phyloP scores from a whole-genome alignment of 1,139 yeast species.

The Candida sp. region DNA sequence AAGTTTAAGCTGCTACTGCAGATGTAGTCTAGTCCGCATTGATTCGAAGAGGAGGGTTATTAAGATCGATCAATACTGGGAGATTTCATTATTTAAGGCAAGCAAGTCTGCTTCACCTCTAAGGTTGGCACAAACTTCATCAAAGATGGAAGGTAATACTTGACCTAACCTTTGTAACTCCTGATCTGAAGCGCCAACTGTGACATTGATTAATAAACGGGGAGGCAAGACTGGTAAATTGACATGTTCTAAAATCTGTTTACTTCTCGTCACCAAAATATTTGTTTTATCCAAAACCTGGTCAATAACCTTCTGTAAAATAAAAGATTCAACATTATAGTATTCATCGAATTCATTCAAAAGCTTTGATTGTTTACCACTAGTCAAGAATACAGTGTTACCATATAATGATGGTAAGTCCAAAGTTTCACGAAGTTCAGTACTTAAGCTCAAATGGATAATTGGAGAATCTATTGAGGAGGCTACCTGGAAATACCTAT shows the following conservation, averaged over 20 bases:
- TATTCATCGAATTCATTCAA: conserved; percentile 35
- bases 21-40: background rate
- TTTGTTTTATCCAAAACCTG: conserved; percentile 44
- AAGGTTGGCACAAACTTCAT: conserved; percentile 15
- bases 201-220: conserved; percentile 61
- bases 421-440: conserved; percentile 38
- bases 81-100: conserved; percentile 17
- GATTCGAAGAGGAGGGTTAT: background rate
- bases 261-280: conserved; percentile 67
- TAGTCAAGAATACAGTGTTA: conserved; percentile 30
- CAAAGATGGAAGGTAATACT: conserved; percentile 14
- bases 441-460: conserved; percentile 55
- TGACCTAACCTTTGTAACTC: conserved; percentile 40
- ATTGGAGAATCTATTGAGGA: conserved; percentile 66
- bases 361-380: conserved; percentile 34
- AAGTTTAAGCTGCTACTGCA: background rate
- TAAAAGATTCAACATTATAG: conserved; percentile 57
- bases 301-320: conserved; percentile 65
- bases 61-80: conserved; percentile 2
- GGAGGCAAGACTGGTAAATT: conserved; percentile 68
- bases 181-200: conserved; percentile 47
- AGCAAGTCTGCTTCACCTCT: conserved; percentile 14
- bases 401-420: conserved; percentile 50
- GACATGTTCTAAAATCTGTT: conserved; percentile 71
- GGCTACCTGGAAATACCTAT: conserved; percentile 42